Conservation (phyloP, 495 filamentous ascomycete species). For the Pyrenula aspistea region DNA sequence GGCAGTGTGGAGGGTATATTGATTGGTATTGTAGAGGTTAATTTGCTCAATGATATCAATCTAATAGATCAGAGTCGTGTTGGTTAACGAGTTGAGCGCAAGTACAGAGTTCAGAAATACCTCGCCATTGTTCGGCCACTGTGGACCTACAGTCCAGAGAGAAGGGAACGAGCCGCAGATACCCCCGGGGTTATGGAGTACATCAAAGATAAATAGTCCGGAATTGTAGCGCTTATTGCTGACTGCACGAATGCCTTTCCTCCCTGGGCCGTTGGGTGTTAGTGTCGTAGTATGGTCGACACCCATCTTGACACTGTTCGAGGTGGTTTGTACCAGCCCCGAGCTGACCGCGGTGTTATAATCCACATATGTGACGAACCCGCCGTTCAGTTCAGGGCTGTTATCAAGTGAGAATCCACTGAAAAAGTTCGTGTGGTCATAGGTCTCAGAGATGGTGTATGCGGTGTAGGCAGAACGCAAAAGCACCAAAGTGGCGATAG, state of each 20-base stretch:
- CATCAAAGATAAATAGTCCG: slow-evolving; percentile 47
- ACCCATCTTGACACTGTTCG: background rate
- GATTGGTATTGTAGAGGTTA: slow-evolving; percentile 41
- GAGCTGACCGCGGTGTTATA: background rate
- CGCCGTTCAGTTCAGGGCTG: background rate
- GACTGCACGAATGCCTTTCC: slow-evolving; percentile 41
- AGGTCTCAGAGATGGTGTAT: background rate
- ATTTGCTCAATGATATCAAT: slow-evolving; percentile 67
- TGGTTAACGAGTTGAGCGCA: no score
- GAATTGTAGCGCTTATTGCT: slow-evolving; percentile 38
- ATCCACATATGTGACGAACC: background rate
- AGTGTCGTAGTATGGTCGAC: background rate
- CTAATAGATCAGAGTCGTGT: no score
- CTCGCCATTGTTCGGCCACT: slow-evolving; percentile 60
- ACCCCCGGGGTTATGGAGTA: slow-evolving; percentile 41
- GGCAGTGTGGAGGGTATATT: slow-evolving; percentile 56
- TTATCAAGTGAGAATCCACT: background rate
- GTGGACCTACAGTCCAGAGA: slow-evolving; percentile 39
- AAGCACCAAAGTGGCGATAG: background rate
- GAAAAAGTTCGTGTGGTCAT: background rate
- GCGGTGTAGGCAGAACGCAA: background rate
- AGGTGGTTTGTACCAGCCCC: background rate
- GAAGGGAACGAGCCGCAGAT: slow-evolving; percentile 47
- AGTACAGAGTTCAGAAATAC: no score
- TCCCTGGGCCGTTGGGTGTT: slow-evolving; percentile 25